phyloP scores from a whole-genome alignment of 2,329 filamentous ascomycete genomes.

The Hysterium pulicare region DNA sequence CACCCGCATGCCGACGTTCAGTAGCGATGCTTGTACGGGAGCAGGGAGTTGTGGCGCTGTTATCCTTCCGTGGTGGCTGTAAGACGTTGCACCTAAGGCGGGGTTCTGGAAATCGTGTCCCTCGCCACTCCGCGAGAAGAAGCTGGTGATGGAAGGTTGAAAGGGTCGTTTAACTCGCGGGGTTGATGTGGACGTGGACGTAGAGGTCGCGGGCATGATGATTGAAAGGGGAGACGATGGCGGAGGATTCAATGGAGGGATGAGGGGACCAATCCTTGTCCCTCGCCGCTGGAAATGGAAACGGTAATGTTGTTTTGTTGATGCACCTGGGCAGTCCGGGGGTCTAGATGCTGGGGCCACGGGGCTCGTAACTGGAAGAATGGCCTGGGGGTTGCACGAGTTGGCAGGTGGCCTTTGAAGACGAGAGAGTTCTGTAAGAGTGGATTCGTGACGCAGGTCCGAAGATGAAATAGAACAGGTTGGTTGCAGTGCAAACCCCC shows the following conservation, averaged over 20 bases:
- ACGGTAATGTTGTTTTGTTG: not conserved
- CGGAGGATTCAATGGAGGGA: not conserved
- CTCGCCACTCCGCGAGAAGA: constrained; percentile 34
- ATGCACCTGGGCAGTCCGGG: no score
- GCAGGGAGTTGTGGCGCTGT: constrained; percentile 54
- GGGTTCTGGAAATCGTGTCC: constrained; percentile 1
- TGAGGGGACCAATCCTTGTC: not conserved
- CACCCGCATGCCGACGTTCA: constrained; percentile 90
- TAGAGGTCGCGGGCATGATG: constrained; percentile 19
- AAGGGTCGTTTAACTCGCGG: constrained; percentile 40
- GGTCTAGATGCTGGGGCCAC: not conserved
- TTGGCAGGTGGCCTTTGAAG: no score
- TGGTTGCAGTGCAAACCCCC: no score
- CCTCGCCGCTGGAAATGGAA: not conserved
- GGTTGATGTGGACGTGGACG: constrained; percentile 13
- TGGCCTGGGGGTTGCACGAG: no score
- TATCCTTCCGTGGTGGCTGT: constrained; percentile 10
- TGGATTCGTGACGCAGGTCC: no score
- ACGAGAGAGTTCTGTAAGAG: no score
- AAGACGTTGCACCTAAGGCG: not conserved
- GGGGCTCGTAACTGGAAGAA: no score
- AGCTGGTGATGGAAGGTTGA: constrained; percentile 46
- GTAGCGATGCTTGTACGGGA: constrained; percentile 73
- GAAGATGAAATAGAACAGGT: no score
- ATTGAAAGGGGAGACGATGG: not conserved